These are phyloP conservation scores for Sarocladium kiliense DNA, from an alignment of 2,329 filamentous ascomycete species.

Conservation along the genomic window DNA sequence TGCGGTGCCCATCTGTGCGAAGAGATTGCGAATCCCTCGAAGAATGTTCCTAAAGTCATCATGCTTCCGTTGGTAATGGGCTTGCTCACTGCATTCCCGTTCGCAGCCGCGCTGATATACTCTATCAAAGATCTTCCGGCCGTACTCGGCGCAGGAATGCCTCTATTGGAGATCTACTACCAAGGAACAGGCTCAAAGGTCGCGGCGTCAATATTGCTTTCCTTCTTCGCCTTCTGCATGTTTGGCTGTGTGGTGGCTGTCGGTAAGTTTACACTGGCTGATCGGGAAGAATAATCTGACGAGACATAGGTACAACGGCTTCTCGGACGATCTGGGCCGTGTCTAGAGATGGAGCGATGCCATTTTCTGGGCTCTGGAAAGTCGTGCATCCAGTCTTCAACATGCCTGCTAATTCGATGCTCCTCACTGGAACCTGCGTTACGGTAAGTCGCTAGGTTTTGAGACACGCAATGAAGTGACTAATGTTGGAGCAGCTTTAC, in stretches of 20 bases:
- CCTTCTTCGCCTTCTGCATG: slow-evolving; percentile 17
- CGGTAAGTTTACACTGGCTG: not conserved
- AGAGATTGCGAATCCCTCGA: slow-evolving; percentile 22
- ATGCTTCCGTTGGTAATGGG: slow-evolving; percentile 17
- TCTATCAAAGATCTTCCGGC: slow-evolving; percentile 13
- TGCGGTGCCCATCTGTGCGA: not conserved
- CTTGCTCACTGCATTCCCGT: slow-evolving; percentile 16
- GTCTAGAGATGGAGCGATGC: not conserved
- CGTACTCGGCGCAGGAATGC: slow-evolving; percentile 14
- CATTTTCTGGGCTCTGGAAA: not conserved
- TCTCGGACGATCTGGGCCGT: not conserved
- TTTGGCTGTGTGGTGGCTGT: slow-evolving; percentile 16
- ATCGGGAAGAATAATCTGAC: not conserved
- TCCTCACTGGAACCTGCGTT: not conserved
- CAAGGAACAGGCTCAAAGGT: slow-evolving; percentile 15
- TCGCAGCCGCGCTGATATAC: slow-evolving; percentile 15
- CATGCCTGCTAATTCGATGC: not conserved
- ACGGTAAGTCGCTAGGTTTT: not conserved
- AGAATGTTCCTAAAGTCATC: slow-evolving; percentile 18
- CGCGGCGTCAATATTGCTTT: slow-evolving; percentile 14
- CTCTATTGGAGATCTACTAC: slow-evolving; percentile 17
- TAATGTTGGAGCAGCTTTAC: not conserved
- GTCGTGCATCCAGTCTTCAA: not conserved
- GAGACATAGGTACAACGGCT: not conserved
- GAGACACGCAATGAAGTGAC: too few relatives aligned